Percentiles rank a stretch among this genome's conserved stretches.
These are phyloP conservation scores for Rubroshorea leprosula DNA, from an alignment of 345 rosid species.

Conservation along the genomic window DNA sequence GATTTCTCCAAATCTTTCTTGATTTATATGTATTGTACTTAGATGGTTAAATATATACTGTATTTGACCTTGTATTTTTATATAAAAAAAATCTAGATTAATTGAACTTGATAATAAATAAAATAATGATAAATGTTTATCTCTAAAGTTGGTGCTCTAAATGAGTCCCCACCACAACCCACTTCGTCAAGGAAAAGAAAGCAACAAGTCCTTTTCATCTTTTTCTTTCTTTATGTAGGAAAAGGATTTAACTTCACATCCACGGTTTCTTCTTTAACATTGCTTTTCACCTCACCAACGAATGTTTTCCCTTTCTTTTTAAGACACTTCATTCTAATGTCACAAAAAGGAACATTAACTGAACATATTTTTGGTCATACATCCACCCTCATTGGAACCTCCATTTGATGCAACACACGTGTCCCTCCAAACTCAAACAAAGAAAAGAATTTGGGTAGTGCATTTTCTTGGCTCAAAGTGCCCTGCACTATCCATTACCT, in stretches of 20 bases:
- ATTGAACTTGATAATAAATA: too few species aligned
- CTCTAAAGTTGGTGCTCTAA: background rate
- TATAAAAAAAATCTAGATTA: too few species aligned
- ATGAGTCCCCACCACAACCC: constrained; percentile 15
- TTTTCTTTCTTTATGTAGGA: constrained; percentile 11
- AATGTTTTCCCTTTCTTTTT: background rate
- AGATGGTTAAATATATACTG: too few species aligned
- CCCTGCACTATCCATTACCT: background rate
- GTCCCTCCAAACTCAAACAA: constrained; percentile 10
- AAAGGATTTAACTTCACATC: constrained; percentile 11
- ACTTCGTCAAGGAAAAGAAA: background rate
- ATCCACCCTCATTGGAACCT: constrained; percentile 10
- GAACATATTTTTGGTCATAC: background rate
- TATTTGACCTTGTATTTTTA: too few species aligned
- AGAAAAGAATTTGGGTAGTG: background rate
- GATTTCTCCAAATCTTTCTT: too few species aligned
- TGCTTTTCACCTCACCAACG: background rate
- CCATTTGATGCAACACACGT: constrained; percentile 17
- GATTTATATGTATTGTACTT: too few species aligned
- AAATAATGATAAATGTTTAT: background rate
- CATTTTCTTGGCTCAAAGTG: constrained; percentile 7
- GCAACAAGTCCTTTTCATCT: background rate
- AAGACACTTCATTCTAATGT: constrained; percentile 5
- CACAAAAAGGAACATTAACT: constrained; percentile 5
- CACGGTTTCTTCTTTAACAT: constrained; percentile 6